Base-by-base conservation (phyloP, 2,329 filamentous ascomycete species). In the Sarocladiaceae sp. region DNA sequence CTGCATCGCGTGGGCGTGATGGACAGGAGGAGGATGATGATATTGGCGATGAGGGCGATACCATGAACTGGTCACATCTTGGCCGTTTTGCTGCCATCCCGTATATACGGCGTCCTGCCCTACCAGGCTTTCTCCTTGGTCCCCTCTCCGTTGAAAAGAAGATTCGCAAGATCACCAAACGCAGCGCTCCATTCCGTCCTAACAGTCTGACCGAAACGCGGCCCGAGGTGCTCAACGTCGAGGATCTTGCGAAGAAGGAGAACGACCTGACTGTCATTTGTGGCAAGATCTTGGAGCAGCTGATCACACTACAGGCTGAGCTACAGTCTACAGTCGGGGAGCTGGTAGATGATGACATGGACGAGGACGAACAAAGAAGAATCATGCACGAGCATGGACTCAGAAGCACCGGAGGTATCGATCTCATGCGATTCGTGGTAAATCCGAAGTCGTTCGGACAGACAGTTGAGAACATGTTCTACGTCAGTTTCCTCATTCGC, bases 391-490 rank as follows among this genome's bases (percentile, higher is more conserved):
- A 77, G 45, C 67, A 85, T 54, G 77, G 82, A 2, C 68, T 95
- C 12, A 75, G 80, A 11, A 71, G 74, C 15, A 80, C 81, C 2
- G 82, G 82, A 1, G 86, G 87, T 13, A 77, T 95, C 3, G 80
- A 86, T 41, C 66, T 96, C 11, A 84, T 96, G 61, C 81, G 85
- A 43, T 97, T 96, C 53, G 87, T 89, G 32, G 77, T 97, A 51
- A 95, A 98, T 54, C 93, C 93, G 1, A 70, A 70, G 31, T 95
- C 88, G 1, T 98, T 97, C 56, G 88, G 88, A 0, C 93, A 98
- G 63, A 95, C 89, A 0, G 82, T 98, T 6, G 93, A 98, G 61
- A 98, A 98, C 55, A 72, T 98, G 55, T 98, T 98, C 63, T 97
- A 97, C 60, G 79, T 95, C 53, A 94, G 88, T 59, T 98, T 98